phyloP scores from a whole-genome alignment of 1,139 yeast genomes.

The Geotrichum candidum region DNA sequence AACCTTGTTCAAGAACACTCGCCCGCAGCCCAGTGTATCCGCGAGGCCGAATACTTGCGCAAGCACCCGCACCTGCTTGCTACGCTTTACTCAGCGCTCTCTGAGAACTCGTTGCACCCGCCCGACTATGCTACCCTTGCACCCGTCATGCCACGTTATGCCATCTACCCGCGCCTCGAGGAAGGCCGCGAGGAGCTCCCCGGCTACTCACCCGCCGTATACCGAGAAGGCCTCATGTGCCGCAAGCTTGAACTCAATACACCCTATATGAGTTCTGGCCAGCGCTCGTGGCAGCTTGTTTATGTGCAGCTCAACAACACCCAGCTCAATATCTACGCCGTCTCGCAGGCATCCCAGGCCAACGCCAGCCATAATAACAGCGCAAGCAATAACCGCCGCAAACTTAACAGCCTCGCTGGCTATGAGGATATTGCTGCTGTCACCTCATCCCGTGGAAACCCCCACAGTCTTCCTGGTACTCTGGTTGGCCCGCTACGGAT shows the following conservation, averaged over 20 bases:
- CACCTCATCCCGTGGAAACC: conserved; percentile 2
- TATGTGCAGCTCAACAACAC: conserved; percentile 54
- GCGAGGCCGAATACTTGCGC: conserved; percentile 1
- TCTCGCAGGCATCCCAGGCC: conserved; percentile 7
- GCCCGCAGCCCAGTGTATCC: neutral
- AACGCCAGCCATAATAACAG: neutral
- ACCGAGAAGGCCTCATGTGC: conserved; percentile 28
- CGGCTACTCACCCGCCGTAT: conserved; percentile 31
- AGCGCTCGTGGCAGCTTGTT: conserved; percentile 49
- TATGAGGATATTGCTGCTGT: neutral
- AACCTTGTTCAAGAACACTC: neutral
- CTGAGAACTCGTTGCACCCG: conserved; percentile 20
- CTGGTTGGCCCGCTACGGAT: neutral
- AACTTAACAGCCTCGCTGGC: neutral
- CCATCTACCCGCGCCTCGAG: conserved; percentile 32
- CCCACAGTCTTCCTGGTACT: conserved; percentile 9
- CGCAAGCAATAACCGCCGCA: neutral
- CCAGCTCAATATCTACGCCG: conserved; percentile 44
- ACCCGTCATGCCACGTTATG: conserved; percentile 20
- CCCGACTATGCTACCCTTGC: conserved; percentile 28
- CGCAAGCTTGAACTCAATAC: conserved; percentile 36
- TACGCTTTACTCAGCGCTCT: conserved; percentile 8
- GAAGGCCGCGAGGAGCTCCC: conserved; percentile 35
- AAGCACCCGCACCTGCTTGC: conserved; percentile 10
- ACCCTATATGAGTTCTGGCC: conserved; percentile 37